phyloP scores from a whole-genome alignment of 2,329 filamentous ascomycete species.

The Dactylonectria estremocensis region DNA sequence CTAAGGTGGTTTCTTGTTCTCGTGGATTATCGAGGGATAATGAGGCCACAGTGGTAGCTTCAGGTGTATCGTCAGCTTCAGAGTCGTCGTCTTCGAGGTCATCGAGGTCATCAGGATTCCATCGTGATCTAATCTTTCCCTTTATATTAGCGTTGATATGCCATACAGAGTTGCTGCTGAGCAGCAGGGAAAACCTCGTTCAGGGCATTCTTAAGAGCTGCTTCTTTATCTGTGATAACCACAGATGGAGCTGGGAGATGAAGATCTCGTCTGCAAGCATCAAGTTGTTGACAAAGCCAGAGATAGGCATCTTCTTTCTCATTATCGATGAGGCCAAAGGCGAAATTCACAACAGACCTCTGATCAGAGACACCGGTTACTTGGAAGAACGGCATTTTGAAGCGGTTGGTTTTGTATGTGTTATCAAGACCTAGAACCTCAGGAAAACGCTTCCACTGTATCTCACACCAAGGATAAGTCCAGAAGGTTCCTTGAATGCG shows the following conservation, averaged over 20 bases:
- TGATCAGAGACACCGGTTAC: slow-evolving; percentile 2
- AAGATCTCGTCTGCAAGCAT: neutral
- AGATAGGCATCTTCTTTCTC: neutral
- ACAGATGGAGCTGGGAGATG: neutral
- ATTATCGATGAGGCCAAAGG: no score
- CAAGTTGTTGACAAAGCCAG: neutral
- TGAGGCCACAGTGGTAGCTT: neutral
- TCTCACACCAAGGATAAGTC: neutral
- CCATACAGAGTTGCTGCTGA: neutral
- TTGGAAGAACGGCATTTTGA: slow-evolving; percentile 1
- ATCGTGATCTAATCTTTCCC: neutral
- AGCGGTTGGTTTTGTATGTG: slow-evolving; percentile 1
- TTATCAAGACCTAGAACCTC: neutral
- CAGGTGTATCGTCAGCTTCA: no score
- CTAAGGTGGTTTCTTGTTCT: no score
- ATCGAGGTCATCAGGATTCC: neutral
- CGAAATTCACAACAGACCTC: neutral
- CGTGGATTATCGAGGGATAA: neutral
- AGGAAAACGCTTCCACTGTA: slow-evolving; percentile 4
- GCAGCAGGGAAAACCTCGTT: neutral
- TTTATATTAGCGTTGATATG: neutral
- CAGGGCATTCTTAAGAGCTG: neutral
- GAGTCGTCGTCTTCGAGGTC: neutral
- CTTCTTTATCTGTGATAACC: neutral
- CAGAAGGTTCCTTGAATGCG: neutral